Base-by-base conservation (phyloP, 2,329 filamentous ascomycete species). In the Pestalotiopsis sp. region DNA sequence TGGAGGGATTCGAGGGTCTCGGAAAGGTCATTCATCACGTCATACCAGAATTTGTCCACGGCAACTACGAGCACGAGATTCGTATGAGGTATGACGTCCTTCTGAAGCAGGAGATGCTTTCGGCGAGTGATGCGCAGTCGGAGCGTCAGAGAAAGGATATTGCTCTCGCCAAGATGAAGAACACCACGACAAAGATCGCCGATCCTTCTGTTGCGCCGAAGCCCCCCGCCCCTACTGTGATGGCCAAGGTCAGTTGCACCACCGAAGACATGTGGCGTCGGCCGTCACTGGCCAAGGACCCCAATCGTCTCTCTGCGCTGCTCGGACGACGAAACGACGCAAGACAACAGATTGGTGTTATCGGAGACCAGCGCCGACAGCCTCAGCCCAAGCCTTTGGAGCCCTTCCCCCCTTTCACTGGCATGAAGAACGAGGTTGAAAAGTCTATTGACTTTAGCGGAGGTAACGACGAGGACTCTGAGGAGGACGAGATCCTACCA, bases 51-150 rank as follows among this genome's bases (percentile, higher is more conserved):
- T 45, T 25, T 52, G 41, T 52, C 14, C 27, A 62, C 20, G 59
- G 59, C 13, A 62, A 62, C 31, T 62, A 38, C n/a, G 59, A 62
- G n/a, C 27, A 36, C 11, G 59, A 62, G 36, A 62, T 62, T 17
- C 14, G 31, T 12, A 36, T 17, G 31, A 62, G 59, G 14, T 38
- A 62, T 41, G 17, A n/a, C 1, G 31, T 38, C 20, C 39, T 64
- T 13, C 14, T 12, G 12, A 49, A 64, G 6, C 17, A 45, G 62
- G 62, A 14, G 23, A 20, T 27, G 41, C 41, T 39, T 12, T 38
- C 20, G 20, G 20, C 38, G 62, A 2, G 17, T 52, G 7, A 5
- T 45, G 38, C 23, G 12, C 17, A 17, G 31, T 23, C 59, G 20
- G 14, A n/a, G 20, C 17, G 45, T 52, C 20, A 9, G 20, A 20